A percentile compares a stretch with the other conserved stretches of the same genome.
Evolutionary conservation across 495 filamentous ascomycete genomes (phyloP).

Genomic region (Aspergillus biplanus): DNA sequence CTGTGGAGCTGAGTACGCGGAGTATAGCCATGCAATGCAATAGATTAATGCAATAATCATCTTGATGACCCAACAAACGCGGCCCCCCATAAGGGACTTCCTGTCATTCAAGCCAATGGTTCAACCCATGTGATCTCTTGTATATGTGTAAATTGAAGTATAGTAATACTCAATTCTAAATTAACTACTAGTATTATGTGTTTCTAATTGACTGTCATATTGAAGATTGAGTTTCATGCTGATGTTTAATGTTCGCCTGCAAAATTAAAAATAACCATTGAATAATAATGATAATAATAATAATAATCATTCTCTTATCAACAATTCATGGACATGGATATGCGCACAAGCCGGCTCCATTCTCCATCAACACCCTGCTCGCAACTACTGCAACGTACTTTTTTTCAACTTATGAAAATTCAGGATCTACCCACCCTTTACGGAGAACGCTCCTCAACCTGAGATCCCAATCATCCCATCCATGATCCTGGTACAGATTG

Average conservation of each 20-base stretch:
- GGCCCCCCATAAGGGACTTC: background rate
- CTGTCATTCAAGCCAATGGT: conserved; percentile 1
- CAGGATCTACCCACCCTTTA: conserved; percentile 9
- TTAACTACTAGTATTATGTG: too few relatives aligned
- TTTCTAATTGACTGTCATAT: conserved; percentile 13
- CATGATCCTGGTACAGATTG: background rate
- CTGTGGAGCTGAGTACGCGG: background rate
- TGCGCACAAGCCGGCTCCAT: conserved; percentile 10
- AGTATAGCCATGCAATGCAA: conserved; percentile 9
- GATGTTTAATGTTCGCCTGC: too few relatives aligned
- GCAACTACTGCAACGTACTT: conserved; percentile 20
- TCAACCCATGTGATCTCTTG: conserved; percentile 5
- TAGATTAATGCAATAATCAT: conserved; percentile 19
- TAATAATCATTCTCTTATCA: conserved; percentile 13
- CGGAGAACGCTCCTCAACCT: background rate
- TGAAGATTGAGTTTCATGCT: conserved; percentile 2
- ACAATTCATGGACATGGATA: conserved; percentile 7
- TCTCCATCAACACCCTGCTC: background rate
- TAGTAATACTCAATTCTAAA: background rate
- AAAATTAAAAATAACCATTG: too few relatives aligned
- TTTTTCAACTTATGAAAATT: conserved; percentile 16
- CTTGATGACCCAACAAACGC: conserved; percentile 7
- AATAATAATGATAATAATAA: background rate
- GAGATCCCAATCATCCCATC: background rate
- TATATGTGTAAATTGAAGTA: background rate